phyloP scores from a whole-genome alignment of 2,329 filamentous ascomycete genomes.

The Fusarium temperatum region DNA sequence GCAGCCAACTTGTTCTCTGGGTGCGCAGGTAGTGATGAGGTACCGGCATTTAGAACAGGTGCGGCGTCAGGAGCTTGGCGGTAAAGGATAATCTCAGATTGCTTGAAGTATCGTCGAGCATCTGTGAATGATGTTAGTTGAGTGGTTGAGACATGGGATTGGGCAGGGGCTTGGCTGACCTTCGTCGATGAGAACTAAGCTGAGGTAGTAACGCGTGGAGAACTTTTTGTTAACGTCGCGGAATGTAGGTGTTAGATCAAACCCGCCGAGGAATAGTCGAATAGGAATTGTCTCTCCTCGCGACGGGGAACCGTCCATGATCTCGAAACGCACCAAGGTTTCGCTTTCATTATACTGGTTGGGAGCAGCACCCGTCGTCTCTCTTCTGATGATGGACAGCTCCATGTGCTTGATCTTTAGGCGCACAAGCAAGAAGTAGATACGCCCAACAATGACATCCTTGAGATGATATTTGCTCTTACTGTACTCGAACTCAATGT shows the following conservation, averaged over 20 bases:
- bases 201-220: slow-evolving; percentile 96
- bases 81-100: slow-evolving; percentile 97
- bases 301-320: slow-evolving; percentile 99
- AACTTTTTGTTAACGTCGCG: slow-evolving; percentile 99
- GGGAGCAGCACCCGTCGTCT: slow-evolving; percentile 94
- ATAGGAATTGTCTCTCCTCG: slow-evolving; percentile 96
- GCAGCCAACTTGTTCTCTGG: slow-evolving; percentile 58
- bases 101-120: slow-evolving; percentile 97
- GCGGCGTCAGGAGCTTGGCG: slow-evolving; percentile 75
- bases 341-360: slow-evolving; percentile 99
- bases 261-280: slow-evolving; percentile 93
- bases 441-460: slow-evolving; percentile 97
- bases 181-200: slow-evolving; percentile 94
- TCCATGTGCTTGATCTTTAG: slow-evolving; percentile 99
- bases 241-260: slow-evolving; percentile 97
- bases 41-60: slow-evolving; percentile 47
- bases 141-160: background rate
- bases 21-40: slow-evolving; percentile 52
- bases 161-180: slow-evolving; percentile 59
- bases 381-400: slow-evolving; percentile 93
- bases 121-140: slow-evolving; percentile 62
- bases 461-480: slow-evolving; percentile 99
- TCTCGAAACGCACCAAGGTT: slow-evolving; percentile 97
- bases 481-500: slow-evolving; percentile 99
- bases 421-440: slow-evolving; percentile 96